Percentiles rank a stretch among this genome's conserved stretches.
Evolutionary conservation across 2,329 filamentous ascomycete genomes (phyloP).

Genomic region (Helicocarpus griseus): DNA sequence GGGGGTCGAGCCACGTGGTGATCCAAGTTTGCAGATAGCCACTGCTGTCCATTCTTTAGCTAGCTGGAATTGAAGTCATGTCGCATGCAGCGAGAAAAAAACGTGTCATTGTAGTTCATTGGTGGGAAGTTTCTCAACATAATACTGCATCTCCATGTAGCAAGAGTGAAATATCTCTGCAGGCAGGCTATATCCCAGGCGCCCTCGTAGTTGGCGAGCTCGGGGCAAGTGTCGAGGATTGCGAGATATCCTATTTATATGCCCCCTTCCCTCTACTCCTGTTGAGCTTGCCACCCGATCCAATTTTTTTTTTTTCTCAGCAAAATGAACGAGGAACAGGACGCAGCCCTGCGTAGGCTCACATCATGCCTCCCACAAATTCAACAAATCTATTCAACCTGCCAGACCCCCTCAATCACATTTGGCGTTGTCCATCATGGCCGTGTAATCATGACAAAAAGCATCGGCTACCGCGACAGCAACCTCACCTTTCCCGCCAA

Average conservation of each 20-base stretch:
- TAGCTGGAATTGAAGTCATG: neutral
- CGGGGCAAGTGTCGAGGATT: neutral
- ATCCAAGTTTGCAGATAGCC: neutral
- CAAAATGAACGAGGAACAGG: neutral
- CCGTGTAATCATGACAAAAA: slow-evolving; percentile 11
- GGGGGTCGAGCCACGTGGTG: neutral
- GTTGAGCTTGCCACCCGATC: neutral
- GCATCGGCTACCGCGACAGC: slow-evolving; percentile 18
- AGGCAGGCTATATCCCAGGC: neutral
- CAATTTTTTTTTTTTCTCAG: neutral
- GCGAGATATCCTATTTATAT: neutral
- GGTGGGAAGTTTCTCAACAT: neutral
- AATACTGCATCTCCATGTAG: neutral
- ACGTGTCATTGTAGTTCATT: neutral
- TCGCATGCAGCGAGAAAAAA: neutral
- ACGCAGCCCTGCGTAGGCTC: neutral
- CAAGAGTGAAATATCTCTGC: neutral
- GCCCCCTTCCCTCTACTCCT: neutral
- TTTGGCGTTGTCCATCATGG: slow-evolving; percentile 18
- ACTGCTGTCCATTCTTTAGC: neutral
- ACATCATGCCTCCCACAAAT: neutral
- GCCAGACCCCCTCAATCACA: slow-evolving; percentile 11
- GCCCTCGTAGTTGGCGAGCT: neutral
- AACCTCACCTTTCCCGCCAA: slow-evolving; percentile 8
- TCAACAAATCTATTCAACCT: neutral